These are phyloP conservation scores for Chaetomiaceae sp. DNA, from an alignment of 2,329 filamentous ascomycete species.

Conservation along the genomic window DNA sequence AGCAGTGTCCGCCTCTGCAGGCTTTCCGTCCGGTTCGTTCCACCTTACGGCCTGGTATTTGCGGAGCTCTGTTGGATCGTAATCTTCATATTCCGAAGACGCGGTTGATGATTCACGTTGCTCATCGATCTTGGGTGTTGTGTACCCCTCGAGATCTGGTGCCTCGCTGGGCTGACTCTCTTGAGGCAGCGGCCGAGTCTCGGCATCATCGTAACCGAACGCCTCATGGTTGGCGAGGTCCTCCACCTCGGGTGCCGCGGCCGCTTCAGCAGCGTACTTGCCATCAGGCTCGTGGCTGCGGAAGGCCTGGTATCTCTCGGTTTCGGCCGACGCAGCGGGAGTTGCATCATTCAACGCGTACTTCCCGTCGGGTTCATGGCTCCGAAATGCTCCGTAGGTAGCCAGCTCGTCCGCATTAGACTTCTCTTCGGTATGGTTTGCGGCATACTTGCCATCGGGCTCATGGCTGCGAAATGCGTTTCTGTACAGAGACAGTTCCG, in stretches of 20 bases:
- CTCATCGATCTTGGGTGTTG: background rate
- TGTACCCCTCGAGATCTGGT: slow-evolving; percentile 26
- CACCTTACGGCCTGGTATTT: slow-evolving; percentile 17
- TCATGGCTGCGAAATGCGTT: slow-evolving; percentile 24
- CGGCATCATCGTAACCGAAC: slow-evolving; percentile 21
- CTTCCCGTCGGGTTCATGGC: slow-evolving; percentile 22
- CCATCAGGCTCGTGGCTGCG: slow-evolving; percentile 20
- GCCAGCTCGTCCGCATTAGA: slow-evolving; percentile 4
- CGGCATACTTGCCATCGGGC: slow-evolving; percentile 28
- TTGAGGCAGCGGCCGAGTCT: slow-evolving; percentile 6
- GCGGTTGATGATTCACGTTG: background rate
- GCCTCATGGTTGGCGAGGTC: slow-evolving; percentile 27
- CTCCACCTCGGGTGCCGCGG: slow-evolving; percentile 26
- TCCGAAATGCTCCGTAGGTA: slow-evolving; percentile 16
- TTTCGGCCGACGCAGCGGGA: background rate
- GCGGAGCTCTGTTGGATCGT: slow-evolving; percentile 11
- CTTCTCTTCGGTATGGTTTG: background rate
- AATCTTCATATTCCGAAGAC: background rate
- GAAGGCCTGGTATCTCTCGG: slow-evolving; percentile 17
- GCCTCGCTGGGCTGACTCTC: background rate
- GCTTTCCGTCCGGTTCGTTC: slow-evolving; percentile 24
- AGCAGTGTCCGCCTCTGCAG: background rate
- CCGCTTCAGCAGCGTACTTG: slow-evolving; percentile 16
- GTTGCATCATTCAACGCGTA: slow-evolving; percentile 1
- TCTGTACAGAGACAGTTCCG: slow-evolving; percentile 19